Percentiles rank a stretch among this genome's conserved stretches.
These are phyloP conservation scores for Neonectria sp. DNA, from an alignment of 2,329 filamentous ascomycete genomes.

Conservation along the genomic window DNA sequence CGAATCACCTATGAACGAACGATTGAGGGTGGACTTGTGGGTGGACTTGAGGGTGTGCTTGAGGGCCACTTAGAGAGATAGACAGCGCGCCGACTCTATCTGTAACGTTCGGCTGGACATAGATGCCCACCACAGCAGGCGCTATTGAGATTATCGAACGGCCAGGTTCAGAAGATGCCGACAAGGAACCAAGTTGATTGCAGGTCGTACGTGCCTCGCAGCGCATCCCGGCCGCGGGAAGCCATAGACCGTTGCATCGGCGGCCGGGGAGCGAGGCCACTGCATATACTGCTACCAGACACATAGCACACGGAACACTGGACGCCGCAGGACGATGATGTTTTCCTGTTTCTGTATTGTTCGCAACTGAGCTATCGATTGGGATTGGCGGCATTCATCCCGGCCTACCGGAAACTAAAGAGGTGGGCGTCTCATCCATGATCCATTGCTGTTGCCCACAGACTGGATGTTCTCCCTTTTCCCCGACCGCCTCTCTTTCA, in stretches of 20 bases:
- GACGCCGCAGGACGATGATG: not conserved
- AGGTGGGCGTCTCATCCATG: not conserved
- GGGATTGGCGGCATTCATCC: not conserved
- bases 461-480: no score
- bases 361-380: not conserved
- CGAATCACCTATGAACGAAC: not conserved
- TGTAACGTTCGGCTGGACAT: not conserved
- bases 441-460: no score
- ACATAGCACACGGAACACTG: not conserved
- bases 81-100: not conserved
- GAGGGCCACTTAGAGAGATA: not conserved
- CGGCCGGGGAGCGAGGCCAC: conserved; percentile 12
- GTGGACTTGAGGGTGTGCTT: no score
- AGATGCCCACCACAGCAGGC: not conserved
- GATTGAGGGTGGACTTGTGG: not conserved
- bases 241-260: not conserved
- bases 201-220: not conserved
- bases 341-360: not conserved
- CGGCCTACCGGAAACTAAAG: not conserved
- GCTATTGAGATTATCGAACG: not conserved
- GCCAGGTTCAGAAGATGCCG: not conserved
- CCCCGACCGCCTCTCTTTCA: not conserved
- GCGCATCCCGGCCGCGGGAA: not conserved
- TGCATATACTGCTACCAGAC: not conserved
- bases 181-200: not conserved